Evolutionary conservation across 2,329 filamentous ascomycete genomes (phyloP).

Genomic region (Fusarium sp.): DNA sequence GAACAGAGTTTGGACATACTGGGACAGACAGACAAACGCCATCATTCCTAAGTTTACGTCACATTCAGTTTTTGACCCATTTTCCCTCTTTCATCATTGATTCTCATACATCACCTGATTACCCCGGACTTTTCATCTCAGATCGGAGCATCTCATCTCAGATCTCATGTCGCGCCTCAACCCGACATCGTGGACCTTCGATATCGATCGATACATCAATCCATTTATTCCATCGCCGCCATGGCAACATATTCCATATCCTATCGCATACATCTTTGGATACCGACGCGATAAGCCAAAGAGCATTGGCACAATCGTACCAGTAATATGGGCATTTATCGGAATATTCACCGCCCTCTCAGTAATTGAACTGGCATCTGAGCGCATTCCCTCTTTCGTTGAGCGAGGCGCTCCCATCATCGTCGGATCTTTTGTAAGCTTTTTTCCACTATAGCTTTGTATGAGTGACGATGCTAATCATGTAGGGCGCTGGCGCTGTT

Average conservation of each 20-base stretch:
- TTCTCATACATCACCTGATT: neutral
- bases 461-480: neutral
- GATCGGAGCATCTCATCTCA: neutral
- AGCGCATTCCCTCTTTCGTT: constrained; percentile 63
- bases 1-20: neutral
- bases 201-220: constrained; percentile 82
- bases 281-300: constrained; percentile 56
- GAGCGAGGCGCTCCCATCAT: constrained; percentile 65
- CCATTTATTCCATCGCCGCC: constrained; percentile 73
- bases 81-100: neutral
- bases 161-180: constrained; percentile 30
- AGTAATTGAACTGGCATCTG: constrained; percentile 66
- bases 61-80: neutral
- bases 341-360: constrained; percentile 71
- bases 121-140: constrained; percentile 1
- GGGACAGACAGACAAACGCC: neutral
- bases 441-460: rapidly evolving
- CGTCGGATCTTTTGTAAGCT: constrained; percentile 72
- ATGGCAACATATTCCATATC: constrained; percentile 70
- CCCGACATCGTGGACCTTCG: constrained; percentile 63
- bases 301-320: constrained; percentile 64
- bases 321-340: constrained; percentile 70
- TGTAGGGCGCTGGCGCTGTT: constrained; percentile 77
- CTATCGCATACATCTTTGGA: constrained; percentile 75
- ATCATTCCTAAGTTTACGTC: constrained; percentile 2